Percentiles rank a stretch among this genome's conserved stretches.
These are phyloP conservation scores for Kwoniella bestiolae DNA, from an alignment of 768 basidiomycete species.

Conservation along the genomic window DNA sequence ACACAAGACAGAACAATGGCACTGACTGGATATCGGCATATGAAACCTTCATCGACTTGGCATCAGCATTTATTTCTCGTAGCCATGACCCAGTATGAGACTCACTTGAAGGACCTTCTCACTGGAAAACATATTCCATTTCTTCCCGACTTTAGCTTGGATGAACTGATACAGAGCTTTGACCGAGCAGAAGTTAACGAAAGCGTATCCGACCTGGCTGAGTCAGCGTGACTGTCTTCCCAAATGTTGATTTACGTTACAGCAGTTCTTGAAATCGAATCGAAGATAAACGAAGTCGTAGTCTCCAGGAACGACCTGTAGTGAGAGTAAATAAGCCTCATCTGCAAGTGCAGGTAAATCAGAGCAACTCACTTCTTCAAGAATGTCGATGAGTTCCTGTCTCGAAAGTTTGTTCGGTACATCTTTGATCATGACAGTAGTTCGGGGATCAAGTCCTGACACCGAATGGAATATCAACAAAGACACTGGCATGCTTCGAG, in stretches of 20 bases:
- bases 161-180: conserved; percentile 46
- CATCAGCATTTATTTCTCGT: conserved; percentile 10
- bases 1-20: background rate
- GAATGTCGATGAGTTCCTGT: conserved; percentile 50
- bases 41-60: conserved; percentile 35
- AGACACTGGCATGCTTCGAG: background rate
- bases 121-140: conserved; percentile 55
- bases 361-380: conserved; percentile 46
- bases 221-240: conserved; percentile 1
- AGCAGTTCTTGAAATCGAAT: conserved; percentile 55
- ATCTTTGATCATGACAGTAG: conserved; percentile 57
- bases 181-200: conserved; percentile 53
- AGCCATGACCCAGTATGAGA: background rate
- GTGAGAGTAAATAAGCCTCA: background rate
- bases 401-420: conserved; percentile 56
- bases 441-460: conserved; percentile 48
- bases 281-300: conserved; percentile 57
- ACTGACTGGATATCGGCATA: conserved; percentile 56
- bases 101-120: conserved; percentile 56
- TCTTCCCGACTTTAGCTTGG: conserved; percentile 47
- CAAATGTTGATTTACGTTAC: conserved; percentile 42
- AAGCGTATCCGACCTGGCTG: conserved; percentile 52
- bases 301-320: conserved; percentile 52
- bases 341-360: background rate
- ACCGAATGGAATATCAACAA: background rate